Percentiles rank a stretch among this genome's conserved stretches.
Conservation (phyloP, 2,329 filamentous ascomycete genomes). For the Colletotrichum cordylinicola region DNA sequence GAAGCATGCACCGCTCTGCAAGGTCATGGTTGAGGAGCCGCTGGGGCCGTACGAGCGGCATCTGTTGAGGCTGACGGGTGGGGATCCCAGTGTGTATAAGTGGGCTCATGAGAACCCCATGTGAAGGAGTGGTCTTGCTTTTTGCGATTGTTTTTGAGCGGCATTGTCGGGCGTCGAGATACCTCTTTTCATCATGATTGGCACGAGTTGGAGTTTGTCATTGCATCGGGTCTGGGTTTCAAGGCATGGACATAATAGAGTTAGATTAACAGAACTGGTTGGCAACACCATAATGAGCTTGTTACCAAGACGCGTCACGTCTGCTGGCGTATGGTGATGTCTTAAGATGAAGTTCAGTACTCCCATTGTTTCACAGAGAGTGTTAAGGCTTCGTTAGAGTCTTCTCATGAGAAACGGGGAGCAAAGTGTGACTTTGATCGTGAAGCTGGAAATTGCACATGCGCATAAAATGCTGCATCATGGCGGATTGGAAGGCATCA, state of each 20-base stretch:
- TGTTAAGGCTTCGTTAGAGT: too few species aligned
- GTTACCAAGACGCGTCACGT: too few species aligned
- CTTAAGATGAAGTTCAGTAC: too few species aligned
- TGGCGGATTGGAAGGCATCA: too few species aligned
- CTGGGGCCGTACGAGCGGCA: constrained; percentile 59
- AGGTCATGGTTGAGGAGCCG: constrained; percentile 56
- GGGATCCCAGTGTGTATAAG: constrained; percentile 44
- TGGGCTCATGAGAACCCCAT: background rate
- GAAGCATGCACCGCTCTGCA: constrained; percentile 43
- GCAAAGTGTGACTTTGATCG: too few species aligned
- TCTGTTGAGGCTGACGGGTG: constrained; percentile 49
- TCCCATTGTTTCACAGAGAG: too few species aligned
- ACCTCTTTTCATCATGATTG: background rate
- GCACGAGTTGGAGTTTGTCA: background rate
- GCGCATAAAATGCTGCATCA: too few species aligned
- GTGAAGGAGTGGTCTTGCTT: too few species aligned
- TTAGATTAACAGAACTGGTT: background rate
- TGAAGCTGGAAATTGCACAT: too few species aligned
- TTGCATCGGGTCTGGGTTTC: background rate
- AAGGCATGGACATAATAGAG: background rate
- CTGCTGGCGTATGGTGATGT: too few species aligned
- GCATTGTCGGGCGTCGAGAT: background rate
- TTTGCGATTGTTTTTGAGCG: background rate
- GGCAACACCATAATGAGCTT: background rate
- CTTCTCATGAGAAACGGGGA: too few species aligned